Base-by-base conservation (phyloP, 2,329 filamentous ascomycete species). In the Trichoderma simmonsii region DNA sequence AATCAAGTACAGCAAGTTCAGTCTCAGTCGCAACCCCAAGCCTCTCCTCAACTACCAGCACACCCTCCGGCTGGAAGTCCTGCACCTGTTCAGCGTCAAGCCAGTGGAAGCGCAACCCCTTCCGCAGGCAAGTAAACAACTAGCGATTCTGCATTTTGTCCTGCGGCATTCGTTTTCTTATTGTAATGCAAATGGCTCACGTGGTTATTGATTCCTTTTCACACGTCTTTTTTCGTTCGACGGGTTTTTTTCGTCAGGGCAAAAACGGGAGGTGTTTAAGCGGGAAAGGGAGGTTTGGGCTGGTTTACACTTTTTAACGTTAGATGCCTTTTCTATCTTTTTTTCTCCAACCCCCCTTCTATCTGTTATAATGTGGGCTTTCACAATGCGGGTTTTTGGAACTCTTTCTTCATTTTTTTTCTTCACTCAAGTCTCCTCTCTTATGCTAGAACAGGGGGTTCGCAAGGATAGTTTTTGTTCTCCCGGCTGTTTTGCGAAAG, bases 81-180 rank as follows among this genome's bases (percentile, higher is more conserved):
- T 24, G 74, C 63, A 39, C 75, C 73, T 21, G 75, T 74, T 48
- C 77, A 78, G 21, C 80, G 82, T 48, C 80, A 83, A 68, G 75
- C 81, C 15, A 84, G 82, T 56, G 80, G 81, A 51, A 84, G 82
- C 54, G 82, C 81, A 43, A 83, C 82, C 9, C 82, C 82, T 34
- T 81, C 81, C 15, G 76, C 76, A 21, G 74, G 76, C 66, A 77
- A 77, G 70, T 79, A 74, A 71, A 26, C 32, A 30, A 30, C 8
- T 34, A 28, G 51, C 56, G 63, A 43, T 69, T 63, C 54, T 66
- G 57, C 24, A 59, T 43, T 56, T 28, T 34, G 56, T 30, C 48
- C 54, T 39, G 18, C 39, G 18, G 39, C 24, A 11, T 18, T 57
- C 18, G 28, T 64, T 63, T 43, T 68, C 28, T 21, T 60, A 32